These are phyloP conservation scores for Wickerhamiella sorbophila DNA, from an alignment of 805 yeast genomes.

Conservation along the genomic window DNA sequence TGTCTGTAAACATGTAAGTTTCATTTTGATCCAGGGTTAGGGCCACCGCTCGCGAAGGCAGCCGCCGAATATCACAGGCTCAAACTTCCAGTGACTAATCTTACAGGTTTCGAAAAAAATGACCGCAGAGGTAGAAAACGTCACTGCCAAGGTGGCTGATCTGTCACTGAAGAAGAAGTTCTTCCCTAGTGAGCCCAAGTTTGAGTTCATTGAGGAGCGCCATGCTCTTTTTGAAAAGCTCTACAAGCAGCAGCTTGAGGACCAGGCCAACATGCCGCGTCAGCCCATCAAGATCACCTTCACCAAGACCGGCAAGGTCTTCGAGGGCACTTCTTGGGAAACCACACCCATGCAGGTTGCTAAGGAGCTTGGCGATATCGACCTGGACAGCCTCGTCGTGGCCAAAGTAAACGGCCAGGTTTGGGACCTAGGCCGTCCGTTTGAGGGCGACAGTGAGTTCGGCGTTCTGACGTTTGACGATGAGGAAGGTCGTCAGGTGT, in stretches of 20 bases:
- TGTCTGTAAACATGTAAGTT: background rate
- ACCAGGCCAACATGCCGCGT: slow-evolving; percentile 45
- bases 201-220: slow-evolving; percentile 73
- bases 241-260: slow-evolving; percentile 62
- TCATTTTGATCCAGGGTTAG: background rate
- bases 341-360: slow-evolving; percentile 85
- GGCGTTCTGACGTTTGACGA: slow-evolving; percentile 84
- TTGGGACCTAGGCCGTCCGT: slow-evolving; percentile 94
- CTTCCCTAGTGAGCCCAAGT: slow-evolving; percentile 45
- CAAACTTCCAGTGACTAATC: background rate
- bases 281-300: slow-evolving; percentile 63
- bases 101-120: background rate
- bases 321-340: slow-evolving; percentile 74
- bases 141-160: slow-evolving; percentile 10
- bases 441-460: slow-evolving; percentile 53
- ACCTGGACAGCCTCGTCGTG: slow-evolving; percentile 78
- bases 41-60: too few relatives aligned
- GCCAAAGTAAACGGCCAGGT: slow-evolving; percentile 79
- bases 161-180: slow-evolving; percentile 11
- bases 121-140: slow-evolving; percentile 5
- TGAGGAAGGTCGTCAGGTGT: slow-evolving; percentile 89
- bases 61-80: too few relatives aligned
- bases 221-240: slow-evolving; percentile 64
- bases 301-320: slow-evolving; percentile 61
- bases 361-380: slow-evolving; percentile 66